These are phyloP conservation scores for Nitzschia putrida DNA, from an alignment of 108 stramenopile species.

Conservation along the genomic window DNA sequence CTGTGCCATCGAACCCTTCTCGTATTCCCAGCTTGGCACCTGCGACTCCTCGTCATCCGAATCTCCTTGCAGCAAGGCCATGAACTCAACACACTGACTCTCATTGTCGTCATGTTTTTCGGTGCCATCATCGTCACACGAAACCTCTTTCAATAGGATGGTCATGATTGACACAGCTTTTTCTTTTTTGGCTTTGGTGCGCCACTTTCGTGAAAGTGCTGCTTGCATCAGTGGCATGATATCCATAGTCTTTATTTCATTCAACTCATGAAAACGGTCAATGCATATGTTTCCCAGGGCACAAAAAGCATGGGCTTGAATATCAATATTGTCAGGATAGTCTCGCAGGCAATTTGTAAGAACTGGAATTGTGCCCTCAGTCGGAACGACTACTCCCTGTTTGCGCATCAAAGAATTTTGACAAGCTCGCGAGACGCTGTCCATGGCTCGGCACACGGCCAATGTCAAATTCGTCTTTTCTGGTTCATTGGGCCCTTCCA, in stretches of 20 bases:
- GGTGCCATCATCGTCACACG: background rate
- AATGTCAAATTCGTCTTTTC: background rate
- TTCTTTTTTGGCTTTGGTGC: background rate
- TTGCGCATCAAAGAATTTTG: background rate
- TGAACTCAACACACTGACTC: background rate
- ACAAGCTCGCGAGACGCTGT: background rate
- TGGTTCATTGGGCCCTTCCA: background rate
- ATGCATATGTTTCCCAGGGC: background rate
- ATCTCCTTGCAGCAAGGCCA: background rate
- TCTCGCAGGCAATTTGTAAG: background rate
- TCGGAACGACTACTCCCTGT: background rate
- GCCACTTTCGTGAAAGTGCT: background rate
- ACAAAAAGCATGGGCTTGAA: background rate
- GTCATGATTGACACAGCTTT: background rate
- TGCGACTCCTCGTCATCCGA: background rate
- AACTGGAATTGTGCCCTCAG: background rate
- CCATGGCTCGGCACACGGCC: background rate
- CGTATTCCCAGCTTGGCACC: too few species aligned
- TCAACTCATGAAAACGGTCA: background rate
- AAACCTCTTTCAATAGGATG: background rate
- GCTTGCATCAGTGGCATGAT: background rate
- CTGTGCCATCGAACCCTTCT: too few species aligned
- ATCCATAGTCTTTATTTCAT: background rate
- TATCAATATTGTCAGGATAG: background rate
- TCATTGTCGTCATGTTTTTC: background rate